Base-by-base conservation (phyloP, 306 rosid species). In the Glycine soja region DNA sequence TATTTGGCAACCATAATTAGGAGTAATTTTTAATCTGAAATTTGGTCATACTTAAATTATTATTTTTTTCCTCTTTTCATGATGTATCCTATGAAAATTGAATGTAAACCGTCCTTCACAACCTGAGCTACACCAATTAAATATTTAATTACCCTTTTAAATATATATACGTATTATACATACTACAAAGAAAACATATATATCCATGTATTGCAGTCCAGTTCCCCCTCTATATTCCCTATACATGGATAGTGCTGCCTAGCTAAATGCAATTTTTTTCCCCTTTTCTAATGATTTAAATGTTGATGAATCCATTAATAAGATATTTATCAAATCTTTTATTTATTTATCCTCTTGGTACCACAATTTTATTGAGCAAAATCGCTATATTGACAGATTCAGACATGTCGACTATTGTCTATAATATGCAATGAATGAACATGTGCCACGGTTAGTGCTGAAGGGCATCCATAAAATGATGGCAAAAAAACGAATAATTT, bases 391-490 rank as follows among this genome's bases (percentile, higher is more conserved):
- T 18, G 58, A 50, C 19, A 8, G 66, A 59, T 59, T 59, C 7
- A 11, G 2, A 62, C 32, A 32, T 5, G 11, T 62, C 11, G 43
- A 62, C 10, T 12, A 11, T 58, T 32, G 4, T 61, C 10, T 11
- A 62, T 62, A 62, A 12, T 32, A 62, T 62, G 14, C 43, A 62
- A 62, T 32, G 68, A 62, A 59, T 24, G 66, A 59, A 62, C 12
- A 62, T 62, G 43, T 62, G 11, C n/a, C 68, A 32, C 43, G 10
- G 68, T 62, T 62, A 62, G 68, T 62, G 68, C 8, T 32, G 68
- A 62, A 62, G 43, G 16, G 42, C 66, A 61, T 61, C 13, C 66
- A 62, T 0, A 62, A 59, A 59, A 59, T 59, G 40, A 32, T 62
- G 68, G 14, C 68, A 32, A 12, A 30, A 19, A 30, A 62, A 62